These are phyloP conservation scores for Amauroascus verrucosus DNA, from an alignment of 2,329 filamentous ascomycete species.

Conservation along the genomic window DNA sequence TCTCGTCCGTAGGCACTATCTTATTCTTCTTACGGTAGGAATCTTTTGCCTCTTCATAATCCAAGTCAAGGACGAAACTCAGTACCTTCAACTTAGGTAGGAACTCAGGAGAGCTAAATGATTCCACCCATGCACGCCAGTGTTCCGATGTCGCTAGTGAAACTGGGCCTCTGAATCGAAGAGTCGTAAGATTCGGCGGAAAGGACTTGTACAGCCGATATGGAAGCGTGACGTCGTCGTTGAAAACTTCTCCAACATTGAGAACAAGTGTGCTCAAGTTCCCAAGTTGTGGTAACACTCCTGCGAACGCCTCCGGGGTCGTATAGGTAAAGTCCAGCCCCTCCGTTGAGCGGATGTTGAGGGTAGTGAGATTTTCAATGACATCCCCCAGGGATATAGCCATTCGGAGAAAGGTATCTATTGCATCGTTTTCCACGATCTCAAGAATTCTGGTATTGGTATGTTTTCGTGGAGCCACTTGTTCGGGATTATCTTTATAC, in stretches of 20 bases:
- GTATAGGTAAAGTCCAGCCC: conserved; percentile 18
- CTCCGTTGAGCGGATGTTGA: conserved; percentile 20
- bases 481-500: neutral
- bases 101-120: conserved; percentile 18
- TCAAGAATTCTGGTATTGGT: conserved; percentile 19
- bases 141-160: conserved; percentile 17
- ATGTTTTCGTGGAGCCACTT: neutral
- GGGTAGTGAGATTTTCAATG: conserved; percentile 14
- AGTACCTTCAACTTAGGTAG: conserved; percentile 19
- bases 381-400: conserved; percentile 17
- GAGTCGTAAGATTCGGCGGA: conserved; percentile 20
- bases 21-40: neutral
- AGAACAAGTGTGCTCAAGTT: conserved; percentile 18
- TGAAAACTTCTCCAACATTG: conserved; percentile 20
- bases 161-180: conserved; percentile 21
- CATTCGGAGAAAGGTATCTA: conserved; percentile 21
- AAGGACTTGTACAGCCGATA: conserved; percentile 17
- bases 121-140: conserved; percentile 20
- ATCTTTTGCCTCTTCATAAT: conserved; percentile 8
- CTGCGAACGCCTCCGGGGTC: conserved; percentile 13
- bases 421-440: conserved; percentile 23
- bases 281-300: conserved; percentile 15
- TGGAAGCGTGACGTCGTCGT: conserved; percentile 14
- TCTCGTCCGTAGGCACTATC: conserved; percentile 5
- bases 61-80: conserved; percentile 21